Evolutionary conservation across 345 rosid species (phyloP).

Genomic region (Chamaenerion angustifolium): DNA sequence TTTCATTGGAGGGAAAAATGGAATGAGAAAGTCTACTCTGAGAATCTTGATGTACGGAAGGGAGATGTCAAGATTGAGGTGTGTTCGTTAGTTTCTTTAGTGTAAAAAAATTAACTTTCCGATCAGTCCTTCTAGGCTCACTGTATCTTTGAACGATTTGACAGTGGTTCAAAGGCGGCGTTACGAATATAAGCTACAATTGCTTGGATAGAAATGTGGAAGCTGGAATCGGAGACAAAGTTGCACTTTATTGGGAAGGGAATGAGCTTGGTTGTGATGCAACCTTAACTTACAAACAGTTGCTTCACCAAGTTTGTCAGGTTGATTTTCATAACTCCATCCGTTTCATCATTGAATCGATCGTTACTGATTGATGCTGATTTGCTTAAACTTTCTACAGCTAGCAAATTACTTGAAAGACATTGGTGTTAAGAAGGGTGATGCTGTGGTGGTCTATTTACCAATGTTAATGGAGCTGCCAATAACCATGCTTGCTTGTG

Average conservation of each 20-base stretch:
- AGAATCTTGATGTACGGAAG: conserved; percentile 68
- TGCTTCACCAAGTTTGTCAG: conserved; percentile 84
- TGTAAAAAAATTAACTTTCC: neutral
- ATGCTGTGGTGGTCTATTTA: conserved; percentile 38
- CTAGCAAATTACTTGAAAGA: conserved; percentile 87
- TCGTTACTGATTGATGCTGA: neutral
- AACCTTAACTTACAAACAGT: conserved; percentile 58
- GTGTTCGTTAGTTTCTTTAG: neutral
- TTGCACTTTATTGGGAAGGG: conserved; percentile 82
- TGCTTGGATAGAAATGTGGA: conserved; percentile 34
- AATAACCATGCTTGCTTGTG: conserved; percentile 93
- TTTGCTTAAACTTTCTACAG: conserved; percentile 19
- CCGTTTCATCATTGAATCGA: neutral
- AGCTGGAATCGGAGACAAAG: conserved; percentile 71
- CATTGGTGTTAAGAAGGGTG: conserved; percentile 80
- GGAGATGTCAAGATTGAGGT: conserved; percentile 69
- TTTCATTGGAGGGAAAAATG: conserved; percentile 83
- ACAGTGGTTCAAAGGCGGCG: conserved; percentile 97
- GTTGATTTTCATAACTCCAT: conserved; percentile 13
- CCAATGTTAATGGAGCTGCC: conserved; percentile 70
- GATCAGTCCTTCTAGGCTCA: neutral
- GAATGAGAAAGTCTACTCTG: conserved; percentile 42
- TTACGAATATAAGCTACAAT: conserved; percentile 57
- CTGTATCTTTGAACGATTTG: neutral
- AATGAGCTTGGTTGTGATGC: conserved; percentile 60